Base-by-base conservation (phyloP, 768 basidiomycete genomes). In the Neoboletus magnificus region DNA sequence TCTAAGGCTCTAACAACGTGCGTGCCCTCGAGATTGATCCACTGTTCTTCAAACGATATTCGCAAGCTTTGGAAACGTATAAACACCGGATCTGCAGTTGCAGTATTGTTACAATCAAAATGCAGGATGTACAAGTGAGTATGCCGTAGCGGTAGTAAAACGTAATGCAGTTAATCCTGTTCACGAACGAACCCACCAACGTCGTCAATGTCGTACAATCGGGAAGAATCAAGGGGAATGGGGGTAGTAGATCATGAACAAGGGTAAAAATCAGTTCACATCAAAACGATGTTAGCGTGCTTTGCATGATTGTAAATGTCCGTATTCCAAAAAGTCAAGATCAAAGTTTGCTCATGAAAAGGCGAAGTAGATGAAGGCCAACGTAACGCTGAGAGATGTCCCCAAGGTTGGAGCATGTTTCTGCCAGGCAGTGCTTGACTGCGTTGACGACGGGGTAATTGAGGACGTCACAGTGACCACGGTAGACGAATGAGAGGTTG, bases 341-440 rank as follows among this genome's bases (percentile, higher is more conserved):
- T 48, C n/a, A 55, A 61, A 47, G 50, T 32, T 48, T 29, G 40
- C 4, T 65, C 53, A 65, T 62, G 59, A 66, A 25, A 72, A 51
- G 18, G 42, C 43, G 22, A 62, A 57, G 56, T 55, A 57, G 47
- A 61, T 13, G 36, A 60, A 47, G 37, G 54, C 36, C 43, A 71
- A 52, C 10, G 58, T 53, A 39, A 63, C 44, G 8, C 60, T 9
- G 23, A 72, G 32, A 30, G 55, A 64, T 8, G 52, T 52, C 25
- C 57, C 39, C 16, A 56, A 32, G 23, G 54, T 37, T 27, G 71
- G 56, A 6, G 29, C 44, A 32, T 58, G 62, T 18, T 64, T 69
- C 52, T 43, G 46, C 71, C 65, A 64, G 37, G 71, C 71, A 12
- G 67, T 58, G 8, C 29, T 65, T 5, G 67, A 62, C 36, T 59